These are phyloP conservation scores for Juglanconis juglandina DNA, from an alignment of 2,329 filamentous ascomycete genomes.

Conservation along the genomic window DNA sequence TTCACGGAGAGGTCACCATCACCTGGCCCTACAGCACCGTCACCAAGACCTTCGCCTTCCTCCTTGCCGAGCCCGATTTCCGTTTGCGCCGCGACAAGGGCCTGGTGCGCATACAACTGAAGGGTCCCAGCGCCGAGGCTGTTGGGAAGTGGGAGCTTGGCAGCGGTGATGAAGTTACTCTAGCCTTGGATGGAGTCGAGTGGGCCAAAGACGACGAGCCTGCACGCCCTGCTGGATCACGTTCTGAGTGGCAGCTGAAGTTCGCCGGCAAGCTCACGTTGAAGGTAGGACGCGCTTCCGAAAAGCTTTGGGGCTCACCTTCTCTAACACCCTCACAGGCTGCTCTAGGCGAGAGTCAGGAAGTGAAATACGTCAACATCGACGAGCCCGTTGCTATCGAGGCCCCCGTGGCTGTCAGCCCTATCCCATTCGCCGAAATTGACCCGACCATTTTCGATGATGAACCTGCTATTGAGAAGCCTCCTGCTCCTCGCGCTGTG, in stretches of 20 bases:
- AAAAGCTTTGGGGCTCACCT: background rate
- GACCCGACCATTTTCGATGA: conserved; percentile 20
- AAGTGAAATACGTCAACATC: conserved; percentile 50
- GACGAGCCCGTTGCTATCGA: conserved; percentile 36
- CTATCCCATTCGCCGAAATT: conserved; percentile 8
- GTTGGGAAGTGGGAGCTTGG: conserved; percentile 66
- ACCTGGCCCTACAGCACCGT: conserved; percentile 89
- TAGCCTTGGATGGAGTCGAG: conserved; percentile 66
- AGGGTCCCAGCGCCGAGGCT: conserved; percentile 65
- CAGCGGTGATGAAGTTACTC: conserved; percentile 71
- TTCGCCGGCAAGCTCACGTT: conserved; percentile 50
- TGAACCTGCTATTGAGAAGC: background rate
- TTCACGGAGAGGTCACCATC: conserved; percentile 75
- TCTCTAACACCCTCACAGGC: conserved; percentile 29
- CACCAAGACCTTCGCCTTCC: conserved; percentile 68
- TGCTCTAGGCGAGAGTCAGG: conserved; percentile 43
- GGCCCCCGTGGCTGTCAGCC: conserved; percentile 1
- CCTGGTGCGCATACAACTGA: conserved; percentile 76
- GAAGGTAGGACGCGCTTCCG: conserved; percentile 32
- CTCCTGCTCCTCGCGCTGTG: conserved; percentile 24
- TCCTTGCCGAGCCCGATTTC: conserved; percentile 82
- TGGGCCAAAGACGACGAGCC: conserved; percentile 57
- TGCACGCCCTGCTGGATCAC: conserved; percentile 46
- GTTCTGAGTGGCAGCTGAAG: conserved; percentile 57
- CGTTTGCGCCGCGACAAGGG: conserved; percentile 72